phyloP scores from a whole-genome alignment of 495 filamentous ascomycete genomes.

The Darksidea phi region DNA sequence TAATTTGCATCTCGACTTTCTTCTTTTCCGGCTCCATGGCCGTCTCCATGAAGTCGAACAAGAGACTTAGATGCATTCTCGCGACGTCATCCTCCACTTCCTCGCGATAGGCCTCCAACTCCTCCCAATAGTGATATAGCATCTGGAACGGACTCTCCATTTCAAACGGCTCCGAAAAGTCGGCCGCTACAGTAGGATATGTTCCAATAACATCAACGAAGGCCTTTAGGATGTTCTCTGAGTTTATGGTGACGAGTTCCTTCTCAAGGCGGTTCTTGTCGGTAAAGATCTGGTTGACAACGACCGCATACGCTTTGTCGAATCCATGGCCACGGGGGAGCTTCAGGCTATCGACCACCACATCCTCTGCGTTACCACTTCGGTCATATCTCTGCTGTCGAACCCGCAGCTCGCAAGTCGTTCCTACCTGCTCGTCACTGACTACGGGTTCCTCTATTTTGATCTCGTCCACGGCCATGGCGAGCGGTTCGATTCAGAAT shows the following conservation, averaged over 20 bases:
- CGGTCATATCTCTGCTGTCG: slow-evolving; percentile 24
- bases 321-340: slow-evolving; percentile 1
- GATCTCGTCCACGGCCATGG: too few relatives aligned
- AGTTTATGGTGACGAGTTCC: slow-evolving; percentile 47
- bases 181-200: slow-evolving; percentile 43
- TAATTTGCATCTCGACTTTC: slow-evolving; percentile 16
- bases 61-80: slow-evolving; percentile 39
- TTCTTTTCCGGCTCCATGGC: slow-evolving; percentile 26
- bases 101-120: slow-evolving; percentile 41
- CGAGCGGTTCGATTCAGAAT: background rate
- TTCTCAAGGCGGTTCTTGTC: slow-evolving; percentile 36
- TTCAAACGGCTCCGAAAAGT: slow-evolving; percentile 39
- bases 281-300: slow-evolving; percentile 41
- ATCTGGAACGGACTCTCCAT: slow-evolving; percentile 37
- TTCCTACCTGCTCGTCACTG: slow-evolving; percentile 7
- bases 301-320: slow-evolving; percentile 41
- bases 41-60: slow-evolving; percentile 37
- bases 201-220: slow-evolving; percentile 44
- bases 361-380: slow-evolving; percentile 7
- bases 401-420: slow-evolving; percentile 18
- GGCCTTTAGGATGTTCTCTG: slow-evolving; percentile 43
- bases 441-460: background rate
- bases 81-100: slow-evolving; percentile 35
- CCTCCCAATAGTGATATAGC: slow-evolving; percentile 36
- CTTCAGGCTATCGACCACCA: slow-evolving; percentile 9